These are phyloP conservation scores for Vicia sativa DNA, from an alignment of 306 rosid species.

Conservation along the genomic window DNA sequence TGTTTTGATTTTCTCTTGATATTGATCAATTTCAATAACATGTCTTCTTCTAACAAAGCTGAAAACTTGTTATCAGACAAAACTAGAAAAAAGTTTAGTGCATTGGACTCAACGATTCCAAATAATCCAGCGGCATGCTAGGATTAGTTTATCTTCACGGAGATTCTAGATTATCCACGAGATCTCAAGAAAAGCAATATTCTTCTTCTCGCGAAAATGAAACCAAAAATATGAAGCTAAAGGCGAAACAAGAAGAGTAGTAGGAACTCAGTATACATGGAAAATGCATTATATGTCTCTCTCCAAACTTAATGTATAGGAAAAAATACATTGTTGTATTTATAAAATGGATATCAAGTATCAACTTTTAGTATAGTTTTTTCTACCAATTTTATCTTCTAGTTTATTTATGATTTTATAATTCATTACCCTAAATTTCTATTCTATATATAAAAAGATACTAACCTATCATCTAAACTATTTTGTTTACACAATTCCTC, in stretches of 20 bases:
- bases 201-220: constrained; percentile 55
- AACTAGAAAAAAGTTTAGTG: constrained; percentile 19
- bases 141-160: constrained; percentile 61
- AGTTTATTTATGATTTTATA: too few species aligned
- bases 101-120: constrained; percentile 52
- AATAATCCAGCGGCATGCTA: constrained; percentile 51
- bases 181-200: constrained; percentile 62
- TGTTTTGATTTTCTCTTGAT: background rate
- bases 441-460: too few species aligned
- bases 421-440: too few species aligned
- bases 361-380: too few species aligned
- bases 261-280: constrained; percentile 67
- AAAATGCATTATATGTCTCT: too few species aligned
- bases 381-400: too few species aligned
- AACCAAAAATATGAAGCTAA: constrained; percentile 54
- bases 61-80: constrained; percentile 34
- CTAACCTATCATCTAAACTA: too few species aligned
- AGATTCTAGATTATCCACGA: constrained; percentile 66
- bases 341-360: too few species aligned
- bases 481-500: too few species aligned
- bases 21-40: background rate
- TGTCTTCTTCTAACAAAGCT: constrained; percentile 16
- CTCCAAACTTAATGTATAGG: too few species aligned
- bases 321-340: too few species aligned
- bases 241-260: constrained; percentile 50